These are phyloP conservation scores for Diaporthe sp. DNA, from an alignment of 2,329 filamentous ascomycete genomes.

Conservation along the genomic window DNA sequence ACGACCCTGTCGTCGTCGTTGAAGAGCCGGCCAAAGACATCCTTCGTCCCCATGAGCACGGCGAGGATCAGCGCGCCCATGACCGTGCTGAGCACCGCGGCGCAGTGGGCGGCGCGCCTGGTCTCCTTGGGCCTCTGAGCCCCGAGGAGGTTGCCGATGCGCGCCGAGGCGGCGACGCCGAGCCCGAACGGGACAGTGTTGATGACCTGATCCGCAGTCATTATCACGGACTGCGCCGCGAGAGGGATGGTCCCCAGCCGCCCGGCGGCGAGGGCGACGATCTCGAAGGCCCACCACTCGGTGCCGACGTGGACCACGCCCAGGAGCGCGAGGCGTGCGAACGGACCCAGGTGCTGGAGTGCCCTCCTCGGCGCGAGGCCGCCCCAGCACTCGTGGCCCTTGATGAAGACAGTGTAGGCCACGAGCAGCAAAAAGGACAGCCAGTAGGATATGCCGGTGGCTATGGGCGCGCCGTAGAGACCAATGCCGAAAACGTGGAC, in stretches of 20 bases:
- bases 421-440: constrained; percentile 82
- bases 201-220: constrained; percentile 89
- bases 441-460: constrained; percentile 90
- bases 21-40: constrained; percentile 84
- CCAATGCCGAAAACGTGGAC: constrained; percentile 80
- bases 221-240: constrained; percentile 88
- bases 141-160: constrained; percentile 86
- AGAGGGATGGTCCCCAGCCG: constrained; percentile 83
- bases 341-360: constrained; percentile 76
- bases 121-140: constrained; percentile 76
- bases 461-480: constrained; percentile 83
- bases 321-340: constrained; percentile 80
- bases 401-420: constrained; percentile 78
- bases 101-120: constrained; percentile 79
- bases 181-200: constrained; percentile 90
- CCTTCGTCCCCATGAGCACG: constrained; percentile 77
- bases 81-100: constrained; percentile 79
- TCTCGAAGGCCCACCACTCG: constrained; percentile 96
- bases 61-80: constrained; percentile 77
- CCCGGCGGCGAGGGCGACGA: constrained; percentile 86
- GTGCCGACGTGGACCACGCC: constrained; percentile 89
- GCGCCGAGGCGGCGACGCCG: constrained; percentile 83
- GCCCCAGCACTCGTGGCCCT: constrained; percentile 84
- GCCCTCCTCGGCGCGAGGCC: constrained; percentile 75
- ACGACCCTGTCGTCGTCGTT: constrained; percentile 83